Percentiles rank a stretch among this genome's conserved stretches.
These are phyloP conservation scores for Mucor indicus DNA, from an alignment of 371 early-diverging fungal genomes.

Conservation along the genomic window DNA sequence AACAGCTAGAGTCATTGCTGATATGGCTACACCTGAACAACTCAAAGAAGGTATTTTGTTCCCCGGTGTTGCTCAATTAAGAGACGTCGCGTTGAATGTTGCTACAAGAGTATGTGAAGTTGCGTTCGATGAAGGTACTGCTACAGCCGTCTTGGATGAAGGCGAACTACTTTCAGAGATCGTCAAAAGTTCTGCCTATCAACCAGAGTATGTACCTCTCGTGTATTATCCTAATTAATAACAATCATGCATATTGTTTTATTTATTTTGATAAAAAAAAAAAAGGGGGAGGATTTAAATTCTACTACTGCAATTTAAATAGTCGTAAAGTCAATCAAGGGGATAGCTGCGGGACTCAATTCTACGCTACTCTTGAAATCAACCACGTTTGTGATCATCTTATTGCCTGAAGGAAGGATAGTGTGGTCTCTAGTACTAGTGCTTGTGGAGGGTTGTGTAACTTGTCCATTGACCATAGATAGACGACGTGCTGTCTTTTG, in stretches of 20 bases:
- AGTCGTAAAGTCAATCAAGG: constrained; percentile 29
- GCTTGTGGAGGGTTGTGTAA: constrained; percentile 3
- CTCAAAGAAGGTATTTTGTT: constrained; percentile 55
- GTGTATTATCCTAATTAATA: constrained; percentile 24
- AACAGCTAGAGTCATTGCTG: constrained; percentile 55
- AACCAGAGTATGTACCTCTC: constrained; percentile 55
- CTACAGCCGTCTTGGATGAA: constrained; percentile 37
- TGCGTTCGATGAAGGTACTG: constrained; percentile 55
- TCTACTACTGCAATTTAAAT: too few relatives aligned
- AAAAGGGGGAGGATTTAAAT: background rate
- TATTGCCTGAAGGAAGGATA: constrained; percentile 35
- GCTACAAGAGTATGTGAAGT: constrained; percentile 60
- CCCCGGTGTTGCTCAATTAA: constrained; percentile 52
- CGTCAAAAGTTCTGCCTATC: constrained; percentile 50
- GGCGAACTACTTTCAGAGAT: constrained; percentile 46
- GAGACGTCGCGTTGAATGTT: constrained; percentile 49
- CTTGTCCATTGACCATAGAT: constrained; percentile 21
- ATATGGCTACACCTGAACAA: constrained; percentile 54
- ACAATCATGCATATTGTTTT: background rate
- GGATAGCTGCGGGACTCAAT: constrained; percentile 47
- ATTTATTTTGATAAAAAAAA: background rate
- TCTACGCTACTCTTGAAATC: constrained; percentile 54
- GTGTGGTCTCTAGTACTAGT: constrained; percentile 18
- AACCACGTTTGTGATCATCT: constrained; percentile 38
- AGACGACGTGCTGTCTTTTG: constrained; percentile 45